Evolutionary conservation across 179 eudicot species (phyloP).

Genomic region (Silene noctiflora): DNA sequence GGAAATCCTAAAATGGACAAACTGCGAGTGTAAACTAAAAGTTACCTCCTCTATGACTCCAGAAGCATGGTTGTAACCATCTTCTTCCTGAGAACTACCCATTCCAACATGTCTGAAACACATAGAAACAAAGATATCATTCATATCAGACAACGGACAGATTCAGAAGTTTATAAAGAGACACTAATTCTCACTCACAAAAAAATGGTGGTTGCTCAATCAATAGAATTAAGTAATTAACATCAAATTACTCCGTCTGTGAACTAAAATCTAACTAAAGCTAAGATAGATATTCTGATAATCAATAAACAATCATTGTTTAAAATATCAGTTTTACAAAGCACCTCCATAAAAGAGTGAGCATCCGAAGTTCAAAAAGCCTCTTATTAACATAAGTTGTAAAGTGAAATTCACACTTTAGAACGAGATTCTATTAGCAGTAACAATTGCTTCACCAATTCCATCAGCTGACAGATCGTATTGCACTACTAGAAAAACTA

Average conservation of each 20-base stretch:
- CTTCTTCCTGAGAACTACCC: conserved; percentile 32
- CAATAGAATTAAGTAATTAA: neutral
- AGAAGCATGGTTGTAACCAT: conserved; percentile 28
- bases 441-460: too few relatives aligned
- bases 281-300: neutral
- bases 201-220: neutral
- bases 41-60: conserved; percentile 39
- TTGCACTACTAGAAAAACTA: conserved; percentile 2
- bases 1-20: neutral
- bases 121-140: conserved; percentile 17
- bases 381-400: too few relatives aligned
- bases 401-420: neutral
- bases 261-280: neutral
- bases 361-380: too few relatives aligned
- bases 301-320: too few relatives aligned
- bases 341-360: too few relatives aligned
- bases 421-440: too few relatives aligned
- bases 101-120: conserved; percentile 51
- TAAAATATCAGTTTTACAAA: too few relatives aligned
- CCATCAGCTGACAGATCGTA: neutral
- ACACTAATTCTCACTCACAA: neutral
- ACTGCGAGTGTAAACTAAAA: conserved; percentile 25
- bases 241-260: neutral
- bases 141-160: conserved; percentile 5
- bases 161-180: neutral